Percentiles rank a stretch among this genome's conserved stretches.
Conservation (phyloP, 2,329 filamentous ascomycete species). For the Oidium heveae region DNA sequence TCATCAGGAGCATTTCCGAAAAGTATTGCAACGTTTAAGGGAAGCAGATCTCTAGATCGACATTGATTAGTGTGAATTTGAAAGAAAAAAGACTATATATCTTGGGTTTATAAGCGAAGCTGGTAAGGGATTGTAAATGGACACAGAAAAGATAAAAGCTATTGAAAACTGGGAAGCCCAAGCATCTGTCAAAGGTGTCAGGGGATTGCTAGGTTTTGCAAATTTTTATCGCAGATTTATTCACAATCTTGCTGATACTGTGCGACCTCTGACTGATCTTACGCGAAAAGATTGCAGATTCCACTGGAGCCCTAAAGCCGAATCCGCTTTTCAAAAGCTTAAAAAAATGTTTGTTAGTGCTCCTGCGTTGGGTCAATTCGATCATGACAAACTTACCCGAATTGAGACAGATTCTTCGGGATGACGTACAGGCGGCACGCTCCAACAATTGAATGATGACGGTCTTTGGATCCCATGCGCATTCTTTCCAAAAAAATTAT, state of each 20-base stretch:
- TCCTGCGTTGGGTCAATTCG: background rate
- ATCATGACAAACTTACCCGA: background rate
- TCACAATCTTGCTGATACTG: too few relatives aligned
- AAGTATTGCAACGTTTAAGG: background rate
- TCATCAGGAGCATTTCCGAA: background rate
- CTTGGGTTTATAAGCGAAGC: background rate
- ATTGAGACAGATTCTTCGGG: background rate
- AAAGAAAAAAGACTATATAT: background rate
- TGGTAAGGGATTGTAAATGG: background rate
- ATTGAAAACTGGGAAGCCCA: background rate
- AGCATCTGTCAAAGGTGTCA: background rate
- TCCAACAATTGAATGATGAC: background rate
- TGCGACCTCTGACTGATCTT: too few relatives aligned
- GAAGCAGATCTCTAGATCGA: background rate
- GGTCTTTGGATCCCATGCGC: too few relatives aligned
- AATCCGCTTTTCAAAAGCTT: too few relatives aligned
- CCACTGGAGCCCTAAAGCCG: too few relatives aligned
- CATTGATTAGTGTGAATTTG: background rate
- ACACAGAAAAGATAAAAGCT: background rate
- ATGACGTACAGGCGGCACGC: background rate
- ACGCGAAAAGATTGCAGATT: too few relatives aligned
- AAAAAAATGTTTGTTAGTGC: too few relatives aligned
- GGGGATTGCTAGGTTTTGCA: too few relatives aligned
- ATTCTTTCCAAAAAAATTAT: too few relatives aligned
- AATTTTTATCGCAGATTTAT: too few relatives aligned